These are phyloP conservation scores for Spathaspora passalidarum DNA, from an alignment of 805 yeast species.

Conservation along the genomic window DNA sequence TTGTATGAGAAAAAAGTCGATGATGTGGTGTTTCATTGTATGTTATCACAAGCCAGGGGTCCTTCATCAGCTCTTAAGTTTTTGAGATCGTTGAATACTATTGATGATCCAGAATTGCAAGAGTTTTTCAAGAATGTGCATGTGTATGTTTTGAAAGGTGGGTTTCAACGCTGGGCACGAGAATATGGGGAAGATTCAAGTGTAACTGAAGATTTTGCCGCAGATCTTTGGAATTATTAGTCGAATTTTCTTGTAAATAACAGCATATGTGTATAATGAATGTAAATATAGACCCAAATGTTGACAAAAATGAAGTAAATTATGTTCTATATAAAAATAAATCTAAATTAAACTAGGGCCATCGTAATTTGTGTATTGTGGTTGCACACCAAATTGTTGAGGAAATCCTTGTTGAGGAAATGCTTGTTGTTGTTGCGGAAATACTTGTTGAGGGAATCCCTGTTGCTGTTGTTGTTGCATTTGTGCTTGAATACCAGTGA, in stretches of 20 bases:
- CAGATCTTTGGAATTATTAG: conserved; percentile 30
- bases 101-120: conserved; percentile 19
- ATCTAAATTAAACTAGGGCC: conserved; percentile 21
- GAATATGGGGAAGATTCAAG: conserved; percentile 62
- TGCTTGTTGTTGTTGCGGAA: conserved; percentile 17
- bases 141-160: conserved; percentile 77
- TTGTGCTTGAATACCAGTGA: conserved; percentile 29
- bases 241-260: not conserved
- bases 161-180: conserved; percentile 82
- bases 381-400: conserved; percentile 5
- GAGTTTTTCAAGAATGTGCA: conserved; percentile 34
- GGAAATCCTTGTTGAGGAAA: conserved; percentile 2
- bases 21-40: conserved; percentile 85
- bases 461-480: conserved; percentile 15
- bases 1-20: conserved; percentile 30
- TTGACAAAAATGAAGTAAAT: no score
- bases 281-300: not conserved
- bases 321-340: not conserved
- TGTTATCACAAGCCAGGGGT: conserved; percentile 87
- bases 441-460: conserved; percentile 20
- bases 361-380: conserved; percentile 13
- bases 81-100: conserved; percentile 41
- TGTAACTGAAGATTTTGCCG: conserved; percentile 53
- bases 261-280: not conserved
- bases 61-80: conserved; percentile 78